Evolutionary conservation across 1,139 yeast genomes (phyloP), one percentile per base, ranked within the genome.

Genomic region (Geotrichum bryndzae): DNA sequence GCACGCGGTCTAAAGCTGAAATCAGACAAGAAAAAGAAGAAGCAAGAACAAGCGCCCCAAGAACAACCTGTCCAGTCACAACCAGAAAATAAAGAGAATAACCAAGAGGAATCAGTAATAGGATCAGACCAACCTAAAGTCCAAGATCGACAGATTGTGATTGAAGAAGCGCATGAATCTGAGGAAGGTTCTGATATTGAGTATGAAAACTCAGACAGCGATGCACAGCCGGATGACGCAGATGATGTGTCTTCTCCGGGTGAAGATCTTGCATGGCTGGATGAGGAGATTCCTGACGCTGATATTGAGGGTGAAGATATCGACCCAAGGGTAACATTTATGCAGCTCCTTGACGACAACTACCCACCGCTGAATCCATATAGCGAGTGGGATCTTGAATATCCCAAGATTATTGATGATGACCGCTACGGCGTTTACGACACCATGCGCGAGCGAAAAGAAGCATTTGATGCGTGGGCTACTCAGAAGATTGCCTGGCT

Each of bases 311-410:
- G 58, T n/a, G 67, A 59, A 8, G 67, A 63, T 7, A 66, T 56
- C 1, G 31, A 61, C 13, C 56, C 64, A 13, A 54, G 59, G 38
- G 67, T 53, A 33, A 38, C 10, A 23, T 29, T 52, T 46, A 22
- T 31, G 7, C 59, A 54, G 31, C 38, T 58, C 60, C 54, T 46
- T 6, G 58, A 57, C 15, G 22, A 51, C 27, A 22, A 51, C 38
- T 41, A 41, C 51, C 33, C 61, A 3, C 33, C 68, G 0, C 64
- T 79, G 3, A 77, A 81, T 63, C 80, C 83, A 0, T 80, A 68
- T 63, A 73, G 79, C 3, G 68, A 80, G 0, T 83, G 84, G 83
- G 83, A 80, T 51, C 68, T 72, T 0, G 85, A 81, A 66, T 71
- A 76, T n/a, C 68, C 72, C 6, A 74, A 74, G 53, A 66, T 83